phyloP scores from a whole-genome alignment of 1,284 basidiomycete species.

The Cryptococcus sp. region DNA sequence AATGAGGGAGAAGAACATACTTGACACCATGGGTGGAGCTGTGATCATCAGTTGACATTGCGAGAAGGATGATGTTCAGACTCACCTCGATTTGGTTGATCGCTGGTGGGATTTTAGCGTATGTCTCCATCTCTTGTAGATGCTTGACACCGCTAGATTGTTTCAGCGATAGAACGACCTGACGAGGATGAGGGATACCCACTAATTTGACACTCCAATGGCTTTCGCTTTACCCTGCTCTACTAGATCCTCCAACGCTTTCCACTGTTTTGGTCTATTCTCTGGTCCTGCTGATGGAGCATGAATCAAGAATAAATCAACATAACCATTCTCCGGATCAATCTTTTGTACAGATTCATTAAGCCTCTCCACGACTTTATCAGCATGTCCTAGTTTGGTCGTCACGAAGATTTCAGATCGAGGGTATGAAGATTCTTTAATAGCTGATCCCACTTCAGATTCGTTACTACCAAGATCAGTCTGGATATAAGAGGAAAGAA shows the following conservation, averaged over 20 bases:
- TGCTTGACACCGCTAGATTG: constrained; percentile 62
- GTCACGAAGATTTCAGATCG: constrained; percentile 48
- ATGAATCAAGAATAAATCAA: constrained; percentile 74
- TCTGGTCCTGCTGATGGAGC: constrained; percentile 29
- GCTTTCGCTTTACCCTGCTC: constrained; percentile 60
- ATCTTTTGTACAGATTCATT: constrained; percentile 57
- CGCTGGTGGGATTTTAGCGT: constrained; percentile 54
- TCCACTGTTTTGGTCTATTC: constrained; percentile 24
- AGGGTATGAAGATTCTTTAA: constrained; percentile 8
- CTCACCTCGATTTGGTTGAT: constrained; percentile 69
- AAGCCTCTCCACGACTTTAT: constrained; percentile 6
- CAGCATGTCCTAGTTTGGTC: constrained; percentile 57
- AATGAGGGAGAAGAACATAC: constrained; percentile 1
- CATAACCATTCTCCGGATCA: constrained; percentile 53
- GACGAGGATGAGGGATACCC: too few relatives aligned
- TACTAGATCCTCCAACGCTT: constrained; percentile 38
- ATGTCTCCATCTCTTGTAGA: constrained; percentile 64
- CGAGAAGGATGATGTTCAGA: background rate
- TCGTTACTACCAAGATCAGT: constrained; percentile 46
- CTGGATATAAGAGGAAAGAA: background rate
- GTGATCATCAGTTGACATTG: background rate
- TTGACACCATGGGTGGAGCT: constrained; percentile 74
- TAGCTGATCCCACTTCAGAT: constrained; percentile 24
- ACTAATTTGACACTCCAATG: constrained; percentile 72
- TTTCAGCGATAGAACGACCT: background rate